A percentile compares a stretch with the other conserved stretches of the same genome.
Evolutionary conservation across 257 asterid species (phyloP).

Genomic region (Przewalskia tangutica): DNA sequence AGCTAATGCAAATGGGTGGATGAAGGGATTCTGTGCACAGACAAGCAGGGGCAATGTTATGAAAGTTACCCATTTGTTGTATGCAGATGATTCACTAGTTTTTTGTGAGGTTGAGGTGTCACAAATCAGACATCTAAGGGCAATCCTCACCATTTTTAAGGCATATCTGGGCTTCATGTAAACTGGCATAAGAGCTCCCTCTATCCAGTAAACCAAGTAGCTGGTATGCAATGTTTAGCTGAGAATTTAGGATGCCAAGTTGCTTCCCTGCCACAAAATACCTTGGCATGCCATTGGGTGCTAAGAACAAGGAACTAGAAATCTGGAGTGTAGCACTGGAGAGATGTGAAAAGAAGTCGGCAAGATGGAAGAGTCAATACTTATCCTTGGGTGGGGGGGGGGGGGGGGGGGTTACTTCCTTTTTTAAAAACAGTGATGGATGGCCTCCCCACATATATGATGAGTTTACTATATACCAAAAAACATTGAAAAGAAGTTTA

Average conservation of each 20-base stretch:
- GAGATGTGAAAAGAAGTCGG: too few species aligned
- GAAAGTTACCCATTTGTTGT: background rate
- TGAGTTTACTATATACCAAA: too few species aligned
- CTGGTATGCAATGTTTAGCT: background rate
- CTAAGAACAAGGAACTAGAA: background rate
- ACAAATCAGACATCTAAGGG: background rate
- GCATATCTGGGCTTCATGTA: background rate
- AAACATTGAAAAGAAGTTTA: too few species aligned
- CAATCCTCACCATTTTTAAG: background rate
- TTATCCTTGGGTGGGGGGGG: rapidly evolving
- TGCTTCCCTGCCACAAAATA: background rate
- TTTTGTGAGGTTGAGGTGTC: background rate
- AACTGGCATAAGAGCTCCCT: background rate
- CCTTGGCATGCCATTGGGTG: background rate
- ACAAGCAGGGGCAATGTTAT: too few species aligned
- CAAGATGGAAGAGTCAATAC: too few species aligned
- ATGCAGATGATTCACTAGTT: background rate
- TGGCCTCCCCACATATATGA: too few species aligned
- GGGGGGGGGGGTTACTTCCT: too few species aligned
- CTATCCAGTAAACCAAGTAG: background rate
- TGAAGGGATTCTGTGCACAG: too few species aligned
- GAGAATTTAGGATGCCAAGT: background rate
- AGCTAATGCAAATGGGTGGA: background rate
- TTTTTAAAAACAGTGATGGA: too few species aligned
- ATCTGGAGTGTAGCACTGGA: too few species aligned